Percentiles rank a stretch among this genome's conserved stretches.
Conservation (phyloP, 2,329 filamentous ascomycete species). For the Sphaerulina musiva region DNA sequence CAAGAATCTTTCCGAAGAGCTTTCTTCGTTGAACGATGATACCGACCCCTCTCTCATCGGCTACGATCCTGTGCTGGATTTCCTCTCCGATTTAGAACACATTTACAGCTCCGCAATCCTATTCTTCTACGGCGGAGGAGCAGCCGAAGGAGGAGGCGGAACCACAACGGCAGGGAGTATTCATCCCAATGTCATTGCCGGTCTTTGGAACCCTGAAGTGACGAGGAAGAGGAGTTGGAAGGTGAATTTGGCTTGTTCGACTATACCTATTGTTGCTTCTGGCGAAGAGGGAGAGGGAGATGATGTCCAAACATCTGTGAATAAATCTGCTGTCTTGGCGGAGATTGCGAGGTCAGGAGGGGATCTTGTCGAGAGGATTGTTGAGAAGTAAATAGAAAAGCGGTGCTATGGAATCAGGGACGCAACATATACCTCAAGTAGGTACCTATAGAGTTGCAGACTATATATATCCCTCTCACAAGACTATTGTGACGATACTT, state of each 20-base stretch:
- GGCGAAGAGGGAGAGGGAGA: slow-evolving; percentile 34
- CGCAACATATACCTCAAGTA: no score
- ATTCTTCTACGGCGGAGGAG: slow-evolving; percentile 64
- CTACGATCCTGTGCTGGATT: slow-evolving; percentile 55
- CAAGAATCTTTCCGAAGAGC: slow-evolving; percentile 65
- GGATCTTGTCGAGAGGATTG: slow-evolving; percentile 60
- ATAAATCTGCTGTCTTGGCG: slow-evolving; percentile 59
- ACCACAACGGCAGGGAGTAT: slow-evolving; percentile 37
- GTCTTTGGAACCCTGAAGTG: slow-evolving; percentile 56
- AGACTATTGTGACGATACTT: no score
- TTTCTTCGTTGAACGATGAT: slow-evolving; percentile 42
- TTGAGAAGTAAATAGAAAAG: no score
- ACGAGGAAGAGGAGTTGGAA: slow-evolving; percentile 56
- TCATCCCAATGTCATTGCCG: slow-evolving; percentile 48
- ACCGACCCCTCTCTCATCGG: slow-evolving; percentile 40
- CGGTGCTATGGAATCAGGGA: no score
- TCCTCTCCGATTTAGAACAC: slow-evolving; percentile 60
- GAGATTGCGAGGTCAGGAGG: slow-evolving; percentile 63
- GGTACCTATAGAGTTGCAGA: no score
- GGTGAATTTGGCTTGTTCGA: slow-evolving; percentile 63
- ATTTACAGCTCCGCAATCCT: slow-evolving; percentile 64
- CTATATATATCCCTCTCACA: no score
- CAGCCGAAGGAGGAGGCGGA: no score
- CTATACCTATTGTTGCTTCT: slow-evolving; percentile 41
- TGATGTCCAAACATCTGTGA: slow-evolving; percentile 50